Conservation (phyloP, 148 eudicot species). For the Camellia granthamiana region DNA sequence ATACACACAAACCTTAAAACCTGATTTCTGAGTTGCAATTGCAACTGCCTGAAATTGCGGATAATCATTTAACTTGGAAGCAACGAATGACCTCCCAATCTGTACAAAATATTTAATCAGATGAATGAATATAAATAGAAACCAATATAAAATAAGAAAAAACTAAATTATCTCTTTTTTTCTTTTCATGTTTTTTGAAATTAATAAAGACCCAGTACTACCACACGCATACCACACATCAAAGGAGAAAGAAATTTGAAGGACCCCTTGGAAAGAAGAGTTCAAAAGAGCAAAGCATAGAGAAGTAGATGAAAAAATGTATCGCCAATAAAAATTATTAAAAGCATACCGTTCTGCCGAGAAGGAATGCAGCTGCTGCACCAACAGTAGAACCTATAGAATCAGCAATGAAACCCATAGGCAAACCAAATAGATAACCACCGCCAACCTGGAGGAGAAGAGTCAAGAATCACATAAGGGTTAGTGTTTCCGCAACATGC, state of each 20-base stretch:
- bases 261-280: no score
- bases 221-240: no score
- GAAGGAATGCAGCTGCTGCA: conserved; percentile 78
- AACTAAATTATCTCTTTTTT: neutral
- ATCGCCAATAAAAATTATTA: neutral
- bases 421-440: conserved; percentile 89
- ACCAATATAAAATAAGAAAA: no score
- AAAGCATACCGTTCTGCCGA: conserved; percentile 81
- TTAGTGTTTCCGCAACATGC: no score
- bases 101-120: conserved; percentile 25
- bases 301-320: neutral
- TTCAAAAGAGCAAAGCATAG: no score
- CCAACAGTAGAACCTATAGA: conserved; percentile 86
- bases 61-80: conserved; percentile 74
- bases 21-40: conserved; percentile 76
- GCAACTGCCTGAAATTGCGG: conserved; percentile 87
- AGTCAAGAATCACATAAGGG: neutral
- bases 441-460: conserved; percentile 72
- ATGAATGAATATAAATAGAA: neutral
- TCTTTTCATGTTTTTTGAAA: neutral
- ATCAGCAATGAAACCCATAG: conserved; percentile 81
- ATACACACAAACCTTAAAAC: conserved; percentile 65
- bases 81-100: conserved; percentile 82
- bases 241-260: no score
- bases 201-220: neutral